These are phyloP conservation scores for Endothia cerciana DNA, from an alignment of 2,329 filamentous ascomycete genomes.

Conservation along the genomic window DNA sequence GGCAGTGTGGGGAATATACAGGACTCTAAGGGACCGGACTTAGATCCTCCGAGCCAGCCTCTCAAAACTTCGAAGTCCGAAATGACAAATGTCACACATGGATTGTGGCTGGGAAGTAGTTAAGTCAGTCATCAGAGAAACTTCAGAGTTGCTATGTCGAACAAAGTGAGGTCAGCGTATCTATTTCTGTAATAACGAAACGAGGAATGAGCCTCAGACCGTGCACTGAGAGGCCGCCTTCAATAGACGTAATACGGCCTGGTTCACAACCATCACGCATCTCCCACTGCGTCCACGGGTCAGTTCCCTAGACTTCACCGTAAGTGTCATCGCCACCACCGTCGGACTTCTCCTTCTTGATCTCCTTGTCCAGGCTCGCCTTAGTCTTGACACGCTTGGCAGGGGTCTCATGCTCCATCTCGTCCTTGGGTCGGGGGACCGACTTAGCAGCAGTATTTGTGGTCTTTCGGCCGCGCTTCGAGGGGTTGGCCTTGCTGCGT, in stretches of 20 bases:
- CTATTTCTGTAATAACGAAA: background rate
- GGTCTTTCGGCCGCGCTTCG: background rate
- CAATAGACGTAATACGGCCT: background rate
- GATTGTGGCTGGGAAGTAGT: background rate
- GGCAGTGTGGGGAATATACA: too few species aligned
- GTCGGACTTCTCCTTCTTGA: background rate
- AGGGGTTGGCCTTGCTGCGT: background rate
- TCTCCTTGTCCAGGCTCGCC: background rate
- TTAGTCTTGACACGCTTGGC: slow-evolving; percentile 10
- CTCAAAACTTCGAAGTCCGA: too few species aligned
- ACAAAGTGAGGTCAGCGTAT: background rate
- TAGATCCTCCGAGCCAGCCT: too few species aligned
- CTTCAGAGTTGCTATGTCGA: too few species aligned
- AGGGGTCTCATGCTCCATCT: background rate
- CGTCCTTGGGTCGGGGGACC: background rate
- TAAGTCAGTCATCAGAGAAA: too few species aligned
- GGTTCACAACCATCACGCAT: background rate
- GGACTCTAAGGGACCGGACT: too few species aligned
- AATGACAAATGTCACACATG: background rate
- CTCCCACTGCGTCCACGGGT: background rate
- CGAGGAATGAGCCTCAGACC: background rate
- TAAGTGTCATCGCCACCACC: background rate
- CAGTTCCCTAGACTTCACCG: background rate
- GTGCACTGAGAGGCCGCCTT: background rate
- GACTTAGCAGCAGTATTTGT: slow-evolving; percentile 1